A percentile compares a stretch with the other conserved stretches of the same genome.
Evolutionary conservation across 1,139 yeast species (phyloP).

Genomic region (Casaregolazyma suthepensis): DNA sequence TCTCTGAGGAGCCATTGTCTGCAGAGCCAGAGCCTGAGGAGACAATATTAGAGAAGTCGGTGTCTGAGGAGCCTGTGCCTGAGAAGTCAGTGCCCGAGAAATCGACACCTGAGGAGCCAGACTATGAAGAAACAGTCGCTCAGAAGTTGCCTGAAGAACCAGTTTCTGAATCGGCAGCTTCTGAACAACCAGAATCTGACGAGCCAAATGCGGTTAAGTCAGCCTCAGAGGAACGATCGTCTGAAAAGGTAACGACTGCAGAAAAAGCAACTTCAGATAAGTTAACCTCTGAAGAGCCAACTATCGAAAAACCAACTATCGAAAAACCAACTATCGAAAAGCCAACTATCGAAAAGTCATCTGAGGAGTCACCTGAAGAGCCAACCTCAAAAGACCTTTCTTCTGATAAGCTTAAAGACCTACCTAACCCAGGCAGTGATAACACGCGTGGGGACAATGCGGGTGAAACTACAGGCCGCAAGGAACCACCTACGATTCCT

Average conservation of each 20-base stretch:
- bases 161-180: neutral
- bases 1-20: neutral
- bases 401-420: neutral
- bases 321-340: neutral
- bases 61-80: neutral
- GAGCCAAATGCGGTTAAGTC: neutral
- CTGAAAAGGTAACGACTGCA: neutral
- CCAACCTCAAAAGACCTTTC: too few relatives aligned
- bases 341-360: neutral
- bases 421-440: neutral
- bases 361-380: too few relatives aligned
- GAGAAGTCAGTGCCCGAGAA: neutral
- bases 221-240: neutral
- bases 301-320: neutral
- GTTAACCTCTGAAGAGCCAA: neutral
- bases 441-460: neutral
- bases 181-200: neutral
- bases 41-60: neutral
- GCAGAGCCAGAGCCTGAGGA: neutral
- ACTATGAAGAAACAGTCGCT: neutral
- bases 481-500: conserved; percentile 16
- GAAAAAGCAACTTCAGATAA: neutral
- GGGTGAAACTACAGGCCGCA: neutral
- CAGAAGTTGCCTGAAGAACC: neutral
- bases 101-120: neutral